Evolutionary conservation across 192 early-diverging fungal species (phyloP).

Genomic region (Backusella parvicylindrica): DNA sequence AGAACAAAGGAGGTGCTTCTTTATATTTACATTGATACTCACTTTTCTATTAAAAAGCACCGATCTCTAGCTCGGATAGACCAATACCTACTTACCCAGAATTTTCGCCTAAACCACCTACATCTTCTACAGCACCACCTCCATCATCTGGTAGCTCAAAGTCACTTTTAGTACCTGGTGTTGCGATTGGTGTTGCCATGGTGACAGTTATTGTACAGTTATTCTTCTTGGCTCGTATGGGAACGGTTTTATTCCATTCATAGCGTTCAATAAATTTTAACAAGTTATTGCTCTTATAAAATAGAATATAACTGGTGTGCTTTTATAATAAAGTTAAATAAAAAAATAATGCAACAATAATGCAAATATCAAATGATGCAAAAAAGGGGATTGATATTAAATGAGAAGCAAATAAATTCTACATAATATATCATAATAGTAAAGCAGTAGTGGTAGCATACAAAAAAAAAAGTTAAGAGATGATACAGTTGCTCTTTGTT

Average conservation of each 20-base stretch:
- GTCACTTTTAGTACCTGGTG: not conserved
- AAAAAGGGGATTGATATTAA: not conserved
- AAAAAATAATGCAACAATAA: not conserved
- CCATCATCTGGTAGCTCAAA: not conserved
- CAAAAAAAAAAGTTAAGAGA: constrained; percentile 6
- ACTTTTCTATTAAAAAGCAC: not conserved
- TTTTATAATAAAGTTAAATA: not conserved
- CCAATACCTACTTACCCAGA: not conserved
- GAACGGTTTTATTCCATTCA: not conserved
- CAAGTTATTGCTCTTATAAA: not conserved
- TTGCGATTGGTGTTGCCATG: not conserved
- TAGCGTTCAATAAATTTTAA: not conserved
- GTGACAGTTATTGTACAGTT: not conserved
- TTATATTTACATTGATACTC: not conserved
- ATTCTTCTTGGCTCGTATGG: not conserved
- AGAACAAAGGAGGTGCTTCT: not conserved
- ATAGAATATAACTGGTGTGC: not conserved
- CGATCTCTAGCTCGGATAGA: not conserved
- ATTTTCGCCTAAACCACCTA: not conserved
- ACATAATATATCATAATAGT: not conserved
- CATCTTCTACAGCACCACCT: not conserved
- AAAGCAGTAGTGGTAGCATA: not conserved
- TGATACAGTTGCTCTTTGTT: constrained; percentile 42
- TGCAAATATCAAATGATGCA: not conserved
- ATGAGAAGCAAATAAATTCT: not conserved